Evolutionary conservation across 176 grass and related monocot genomes (phyloP).

Genomic region (barley (Hordeum vulgare)): DNA sequence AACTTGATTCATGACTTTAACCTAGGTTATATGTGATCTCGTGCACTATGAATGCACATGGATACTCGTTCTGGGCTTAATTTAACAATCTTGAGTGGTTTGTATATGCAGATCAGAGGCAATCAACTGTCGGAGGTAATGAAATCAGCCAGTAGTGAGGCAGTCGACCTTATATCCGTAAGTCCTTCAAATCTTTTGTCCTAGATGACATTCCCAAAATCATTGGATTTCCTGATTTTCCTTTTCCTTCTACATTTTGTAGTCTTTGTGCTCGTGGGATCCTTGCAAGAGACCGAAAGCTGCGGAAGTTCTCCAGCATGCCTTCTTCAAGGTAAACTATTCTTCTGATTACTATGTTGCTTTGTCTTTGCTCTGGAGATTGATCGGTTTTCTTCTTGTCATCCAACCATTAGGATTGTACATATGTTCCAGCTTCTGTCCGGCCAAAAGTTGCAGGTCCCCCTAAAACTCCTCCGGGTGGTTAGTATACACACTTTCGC

Average conservation of each 20-base stretch:
- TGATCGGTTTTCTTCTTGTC: conserved; percentile 10
- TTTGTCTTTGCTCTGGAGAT: background rate
- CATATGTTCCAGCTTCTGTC: conserved; percentile 47
- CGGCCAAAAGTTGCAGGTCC: conserved; percentile 42
- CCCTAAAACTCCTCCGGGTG: conserved; percentile 78
- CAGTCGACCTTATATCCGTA: conserved; percentile 77
- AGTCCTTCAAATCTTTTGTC: conserved; percentile 22
- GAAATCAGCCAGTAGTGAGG: conserved; percentile 57
- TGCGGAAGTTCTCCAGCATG: conserved; percentile 71
- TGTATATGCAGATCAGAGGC: conserved; percentile 42
- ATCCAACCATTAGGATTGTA: conserved; percentile 28
- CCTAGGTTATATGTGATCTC: background rate
- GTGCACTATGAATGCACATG: conserved; percentile 10
- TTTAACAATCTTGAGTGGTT: background rate
- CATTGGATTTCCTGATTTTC: background rate
- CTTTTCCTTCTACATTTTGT: background rate
- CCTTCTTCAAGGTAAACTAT: conserved; percentile 73
- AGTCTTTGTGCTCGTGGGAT: conserved; percentile 93
- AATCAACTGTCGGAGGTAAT: conserved; percentile 65
- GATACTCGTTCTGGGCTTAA: background rate
- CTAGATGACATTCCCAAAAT: background rate
- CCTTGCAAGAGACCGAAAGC: conserved; percentile 90
- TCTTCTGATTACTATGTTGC: background rate
- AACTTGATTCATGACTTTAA: background rate
- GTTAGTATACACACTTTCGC: conserved; percentile 40